phyloP scores from a whole-genome alignment of 1,284 basidiomycete species.

The Ustilago trichophora region DNA sequence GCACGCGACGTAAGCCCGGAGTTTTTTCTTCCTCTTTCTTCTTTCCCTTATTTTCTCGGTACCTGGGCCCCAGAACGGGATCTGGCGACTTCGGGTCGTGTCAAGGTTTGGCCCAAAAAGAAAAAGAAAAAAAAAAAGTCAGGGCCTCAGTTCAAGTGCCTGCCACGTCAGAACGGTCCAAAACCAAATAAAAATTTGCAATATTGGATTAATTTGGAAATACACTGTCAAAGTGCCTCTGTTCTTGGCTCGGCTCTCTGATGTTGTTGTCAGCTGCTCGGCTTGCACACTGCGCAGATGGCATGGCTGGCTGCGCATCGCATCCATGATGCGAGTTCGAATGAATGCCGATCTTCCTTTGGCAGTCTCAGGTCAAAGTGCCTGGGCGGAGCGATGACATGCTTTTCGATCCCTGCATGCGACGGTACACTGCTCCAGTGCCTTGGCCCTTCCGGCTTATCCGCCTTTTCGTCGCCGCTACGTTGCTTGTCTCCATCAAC shows the following conservation, averaged over 20 bases:
- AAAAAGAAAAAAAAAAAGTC: neutral
- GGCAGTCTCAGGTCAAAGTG: neutral
- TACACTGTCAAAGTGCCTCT: too few species aligned
- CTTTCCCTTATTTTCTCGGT: too few species aligned
- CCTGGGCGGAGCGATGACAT: neutral
- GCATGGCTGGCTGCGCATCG: conserved; percentile 2
- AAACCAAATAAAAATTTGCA: too few species aligned
- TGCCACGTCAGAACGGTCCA: neutral
- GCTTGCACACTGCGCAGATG: neutral
- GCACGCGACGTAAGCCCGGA: too few species aligned
- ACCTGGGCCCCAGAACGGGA: too few species aligned
- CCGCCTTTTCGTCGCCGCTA: too few species aligned
- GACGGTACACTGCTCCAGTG: conserved; percentile 1
- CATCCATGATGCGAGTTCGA: neutral
- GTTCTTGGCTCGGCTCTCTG: neutral
- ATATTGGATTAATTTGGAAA: too few species aligned
- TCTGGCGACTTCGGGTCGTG: neutral
- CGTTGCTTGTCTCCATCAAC: too few species aligned
- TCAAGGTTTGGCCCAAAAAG: neutral
- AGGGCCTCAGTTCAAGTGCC: neutral
- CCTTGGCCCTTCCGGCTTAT: neutral
- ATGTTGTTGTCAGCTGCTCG: neutral
- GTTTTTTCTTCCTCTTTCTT: too few species aligned
- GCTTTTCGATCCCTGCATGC: neutral
- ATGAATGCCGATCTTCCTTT: conserved; percentile 1